Evolutionary conservation across 139 green algal species (phyloP), one percentile per base, ranked within the genome.

Genomic region (Raphidocelis subcapitata): DNA sequence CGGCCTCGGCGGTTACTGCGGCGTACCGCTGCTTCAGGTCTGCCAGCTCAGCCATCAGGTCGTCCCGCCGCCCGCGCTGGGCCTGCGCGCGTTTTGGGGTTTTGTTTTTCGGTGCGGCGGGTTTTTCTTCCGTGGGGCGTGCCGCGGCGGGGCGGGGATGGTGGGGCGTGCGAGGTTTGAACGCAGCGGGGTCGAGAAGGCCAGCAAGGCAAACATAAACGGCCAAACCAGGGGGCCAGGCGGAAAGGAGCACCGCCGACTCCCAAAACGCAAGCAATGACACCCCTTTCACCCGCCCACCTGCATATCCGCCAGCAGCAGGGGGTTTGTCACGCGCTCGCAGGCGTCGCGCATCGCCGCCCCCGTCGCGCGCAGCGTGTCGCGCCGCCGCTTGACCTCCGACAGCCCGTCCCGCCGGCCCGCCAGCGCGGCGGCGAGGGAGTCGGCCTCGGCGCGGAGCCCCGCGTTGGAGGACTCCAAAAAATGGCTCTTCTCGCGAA

Each of bases 401-500:
- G 54, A 46, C 46, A 85, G 75, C 21, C 35, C 57, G 60, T 88
- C 83, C 4, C 83, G 65, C 49, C 72, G 76, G 18, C 76, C 78
- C 31, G 68, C 56, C 47, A 90, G 80, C 51, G 59, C 55, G 18
- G 57, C 63, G 28, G 88, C 82, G 28, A 88, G 64, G 20, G 65
- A 37, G 24, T 65, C 46, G 41, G 88, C 69, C 75, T 81, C 5
- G 5, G 20, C 20, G 12, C 59, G 29, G 36, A 88, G 80, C n/a
- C 49, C 49, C 21, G 59, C 46, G 65, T 92, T 92, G 74, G 93
- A 84, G 70, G 86, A 86, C 77, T 92, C 75, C 16, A 94, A 79
- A 66, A 91, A 93, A 73, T 94, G 82, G 74, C 94, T 87, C 85
- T 97, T 97, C 79, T 95, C 91, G 56, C 89, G 88, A 31, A 94